Conservation (phyloP, 73 alveolate genomes). For the Stentor coeruleus region DNA sequence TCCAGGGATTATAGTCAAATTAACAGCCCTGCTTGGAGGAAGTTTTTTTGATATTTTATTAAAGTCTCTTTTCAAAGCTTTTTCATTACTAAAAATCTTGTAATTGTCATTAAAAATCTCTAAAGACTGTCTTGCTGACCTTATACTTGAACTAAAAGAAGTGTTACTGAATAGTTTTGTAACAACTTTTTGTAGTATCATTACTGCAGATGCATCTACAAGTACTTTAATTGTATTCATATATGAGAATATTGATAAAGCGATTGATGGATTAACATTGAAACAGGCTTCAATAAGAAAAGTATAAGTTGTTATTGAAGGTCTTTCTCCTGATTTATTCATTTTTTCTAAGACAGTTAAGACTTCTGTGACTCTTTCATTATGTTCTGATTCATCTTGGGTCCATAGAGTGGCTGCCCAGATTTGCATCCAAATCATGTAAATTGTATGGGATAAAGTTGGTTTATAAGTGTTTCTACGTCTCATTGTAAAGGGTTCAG, state of each 20-base stretch:
- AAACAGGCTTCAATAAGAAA: not conserved
- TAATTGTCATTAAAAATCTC: too few species aligned
- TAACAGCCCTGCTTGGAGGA: too few species aligned
- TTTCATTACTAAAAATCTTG: too few species aligned
- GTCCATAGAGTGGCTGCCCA: constrained; percentile 17
- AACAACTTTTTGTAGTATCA: not conserved
- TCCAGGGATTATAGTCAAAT: too few species aligned
- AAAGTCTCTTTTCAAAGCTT: not conserved
- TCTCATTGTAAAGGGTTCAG: not conserved
- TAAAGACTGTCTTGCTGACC: too few species aligned
- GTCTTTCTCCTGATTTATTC: not conserved
- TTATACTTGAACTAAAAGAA: too few species aligned
- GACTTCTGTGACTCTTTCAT: not conserved
- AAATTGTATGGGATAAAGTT: not conserved
- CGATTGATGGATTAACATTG: not conserved
- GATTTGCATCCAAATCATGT: not conserved
- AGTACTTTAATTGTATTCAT: not conserved
- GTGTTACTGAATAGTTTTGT: not conserved
- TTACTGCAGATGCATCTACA: not conserved
- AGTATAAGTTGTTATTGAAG: not conserved
- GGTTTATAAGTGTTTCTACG: not conserved
- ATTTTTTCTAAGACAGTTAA: not conserved
- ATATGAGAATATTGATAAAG: not conserved
- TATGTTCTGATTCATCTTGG: not conserved
- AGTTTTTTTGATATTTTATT: too few species aligned